These are phyloP conservation scores for Colletotrichum orchidophilum DNA, from an alignment of 2,329 filamentous ascomycete genomes.

Conservation along the genomic window DNA sequence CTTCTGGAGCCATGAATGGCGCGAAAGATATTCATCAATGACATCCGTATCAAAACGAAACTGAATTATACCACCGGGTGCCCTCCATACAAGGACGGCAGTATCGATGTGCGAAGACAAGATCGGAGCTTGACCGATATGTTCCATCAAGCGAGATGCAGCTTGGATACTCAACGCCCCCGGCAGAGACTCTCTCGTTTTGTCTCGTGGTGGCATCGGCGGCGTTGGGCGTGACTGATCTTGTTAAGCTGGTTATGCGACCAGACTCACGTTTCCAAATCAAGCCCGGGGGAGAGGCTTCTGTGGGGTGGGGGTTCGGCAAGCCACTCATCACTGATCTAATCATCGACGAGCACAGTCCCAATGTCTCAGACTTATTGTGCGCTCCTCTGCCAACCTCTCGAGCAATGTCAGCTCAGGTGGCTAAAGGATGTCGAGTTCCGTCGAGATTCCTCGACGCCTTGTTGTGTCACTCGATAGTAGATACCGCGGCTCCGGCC, in stretches of 20 bases:
- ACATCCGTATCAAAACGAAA: neutral
- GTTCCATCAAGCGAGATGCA: neutral
- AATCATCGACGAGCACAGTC: slow-evolving; percentile 19
- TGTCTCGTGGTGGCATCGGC: neutral
- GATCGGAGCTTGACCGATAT: neutral
- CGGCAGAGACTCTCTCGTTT: neutral
- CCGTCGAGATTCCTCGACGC: neutral
- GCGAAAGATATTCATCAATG: neutral
- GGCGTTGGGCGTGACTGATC: neutral
- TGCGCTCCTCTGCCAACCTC: slow-evolving; percentile 8
- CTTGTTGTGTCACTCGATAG: neutral
- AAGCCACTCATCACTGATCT: slow-evolving; percentile 26
- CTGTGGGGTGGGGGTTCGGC: neutral
- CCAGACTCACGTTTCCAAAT: slow-evolving; percentile 12
- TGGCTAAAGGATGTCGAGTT: neutral
- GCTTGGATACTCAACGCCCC: neutral
- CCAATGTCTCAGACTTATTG: slow-evolving; percentile 1
- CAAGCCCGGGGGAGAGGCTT: slow-evolving; percentile 1
- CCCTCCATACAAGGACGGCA: neutral
- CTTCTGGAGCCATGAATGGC: neutral
- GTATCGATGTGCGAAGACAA: neutral
- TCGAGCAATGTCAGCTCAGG: neutral
- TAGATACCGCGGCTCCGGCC: neutral
- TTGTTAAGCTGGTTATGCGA: neutral
- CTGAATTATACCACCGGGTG: neutral